These are phyloP conservation scores for Alternaria angustiovoidea DNA, from an alignment of 2,329 filamentous ascomycete species.

Conservation along the genomic window DNA sequence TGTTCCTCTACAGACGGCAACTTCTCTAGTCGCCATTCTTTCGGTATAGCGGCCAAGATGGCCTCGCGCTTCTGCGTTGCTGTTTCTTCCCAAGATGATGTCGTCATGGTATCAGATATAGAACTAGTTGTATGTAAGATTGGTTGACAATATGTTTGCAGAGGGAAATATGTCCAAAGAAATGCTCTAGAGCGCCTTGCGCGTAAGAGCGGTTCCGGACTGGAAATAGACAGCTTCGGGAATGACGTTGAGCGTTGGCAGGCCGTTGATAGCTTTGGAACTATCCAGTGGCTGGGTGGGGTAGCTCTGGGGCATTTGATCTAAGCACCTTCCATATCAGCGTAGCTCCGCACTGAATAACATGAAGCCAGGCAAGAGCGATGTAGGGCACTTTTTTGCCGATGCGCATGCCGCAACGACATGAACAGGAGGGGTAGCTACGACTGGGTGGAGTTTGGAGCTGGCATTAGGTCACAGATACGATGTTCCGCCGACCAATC, in stretches of 20 bases:
- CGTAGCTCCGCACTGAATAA: not conserved
- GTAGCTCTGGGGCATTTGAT: slow-evolving; percentile 4
- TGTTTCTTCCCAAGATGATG: slow-evolving; percentile 56
- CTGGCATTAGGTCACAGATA: not conserved
- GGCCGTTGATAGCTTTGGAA: slow-evolving; percentile 7
- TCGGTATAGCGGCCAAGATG: slow-evolving; percentile 63
- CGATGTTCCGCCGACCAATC: not conserved
- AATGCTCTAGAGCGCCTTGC: not conserved
- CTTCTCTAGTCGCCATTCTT: slow-evolving; percentile 62
- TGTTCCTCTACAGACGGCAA: slow-evolving; percentile 61
- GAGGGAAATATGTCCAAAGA: not conserved
- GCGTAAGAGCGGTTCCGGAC: not conserved
- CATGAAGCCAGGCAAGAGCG: not conserved
- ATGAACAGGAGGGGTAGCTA: not conserved
- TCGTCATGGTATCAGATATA: slow-evolving; percentile 26
- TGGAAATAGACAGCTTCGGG: not conserved
- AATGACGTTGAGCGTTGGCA: not conserved
- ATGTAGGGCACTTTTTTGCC: not conserved
- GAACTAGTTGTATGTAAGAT: too few relatives aligned
- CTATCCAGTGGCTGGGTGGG: slow-evolving; percentile 1
- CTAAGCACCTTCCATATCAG: slow-evolving; percentile 5
- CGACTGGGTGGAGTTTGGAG: not conserved
- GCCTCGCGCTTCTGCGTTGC: slow-evolving; percentile 64
- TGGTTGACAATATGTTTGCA: not conserved
- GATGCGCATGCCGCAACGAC: not conserved